These are phyloP conservation scores for Trichoderma lentiforme DNA, from an alignment of 2,329 filamentous ascomycete species.

Conservation along the genomic window DNA sequence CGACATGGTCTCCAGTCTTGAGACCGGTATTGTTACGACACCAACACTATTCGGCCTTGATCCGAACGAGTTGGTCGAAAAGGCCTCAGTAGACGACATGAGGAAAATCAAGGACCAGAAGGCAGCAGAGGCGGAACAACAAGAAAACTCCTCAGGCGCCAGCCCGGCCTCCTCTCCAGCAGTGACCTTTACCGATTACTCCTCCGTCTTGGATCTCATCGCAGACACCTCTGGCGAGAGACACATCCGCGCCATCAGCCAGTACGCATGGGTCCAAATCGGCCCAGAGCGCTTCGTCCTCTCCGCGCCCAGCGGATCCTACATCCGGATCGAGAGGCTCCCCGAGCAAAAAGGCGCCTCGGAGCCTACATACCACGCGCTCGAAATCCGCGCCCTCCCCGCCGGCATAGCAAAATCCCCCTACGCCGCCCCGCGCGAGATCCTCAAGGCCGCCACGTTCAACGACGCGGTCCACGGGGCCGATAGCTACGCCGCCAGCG, in stretches of 20 bases:
- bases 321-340: conserved; percentile 50
- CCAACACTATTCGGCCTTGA: conserved; percentile 93
- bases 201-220: conserved; percentile 86
- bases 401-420: conserved; percentile 49
- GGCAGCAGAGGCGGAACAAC: conserved; percentile 37
- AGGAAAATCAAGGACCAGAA: conserved; percentile 49
- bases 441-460: conserved; percentile 65
- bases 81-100: conserved; percentile 63
- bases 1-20: conserved; percentile 86
- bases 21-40: conserved; percentile 81
- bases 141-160: conserved; percentile 13
- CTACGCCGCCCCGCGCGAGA: conserved; percentile 64
- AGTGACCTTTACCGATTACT: conserved; percentile 85
- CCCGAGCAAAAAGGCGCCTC: conserved; percentile 24
- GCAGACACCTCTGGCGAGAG: conserved; percentile 74
- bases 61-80: conserved; percentile 70
- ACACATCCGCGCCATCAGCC: conserved; percentile 74
- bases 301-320: conserved; percentile 60
- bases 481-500: conserved; percentile 71
- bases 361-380: conserved; percentile 39
- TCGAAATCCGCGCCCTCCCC: conserved; percentile 49
- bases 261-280: conserved; percentile 78
- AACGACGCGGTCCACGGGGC: conserved; percentile 76
- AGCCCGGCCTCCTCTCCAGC: conserved; percentile 32
- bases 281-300: conserved; percentile 70